Percentiles rank a stretch among this genome's conserved stretches.
Conservation (phyloP, 208 protist genomes). For the Trypanosomatidae sp. region DNA sequence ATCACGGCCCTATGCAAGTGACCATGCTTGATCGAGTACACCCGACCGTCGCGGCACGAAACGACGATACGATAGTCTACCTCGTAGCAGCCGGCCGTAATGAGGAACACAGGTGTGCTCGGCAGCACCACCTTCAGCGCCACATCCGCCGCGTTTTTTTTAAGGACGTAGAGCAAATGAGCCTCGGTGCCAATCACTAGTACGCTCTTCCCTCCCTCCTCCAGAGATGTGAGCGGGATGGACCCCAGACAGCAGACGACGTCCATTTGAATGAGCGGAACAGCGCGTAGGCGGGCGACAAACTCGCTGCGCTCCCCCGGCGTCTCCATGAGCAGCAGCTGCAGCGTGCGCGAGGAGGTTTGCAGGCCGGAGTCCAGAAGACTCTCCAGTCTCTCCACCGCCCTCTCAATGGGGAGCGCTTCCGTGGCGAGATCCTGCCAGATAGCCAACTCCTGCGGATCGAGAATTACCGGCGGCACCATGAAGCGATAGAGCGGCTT, state of each 20-base stretch:
- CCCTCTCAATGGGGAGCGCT: constrained; percentile 36
- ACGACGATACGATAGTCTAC: constrained; percentile 93
- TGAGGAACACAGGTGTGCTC: constrained; percentile 64
- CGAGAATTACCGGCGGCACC: constrained; percentile 61
- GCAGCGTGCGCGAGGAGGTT: constrained; percentile 71
- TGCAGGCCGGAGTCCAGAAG: constrained; percentile 52
- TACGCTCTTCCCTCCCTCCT: constrained; percentile 50
- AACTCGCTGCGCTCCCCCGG: constrained; percentile 48
- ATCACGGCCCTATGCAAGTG: constrained; percentile 76
- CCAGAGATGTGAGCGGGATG: constrained; percentile 63
- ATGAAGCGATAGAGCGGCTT: constrained; percentile 93
- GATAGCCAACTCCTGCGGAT: constrained; percentile 52
- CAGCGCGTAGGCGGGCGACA: constrained; percentile 33
- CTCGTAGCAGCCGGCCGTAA: constrained; percentile 66
- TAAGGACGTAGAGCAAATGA: constrained; percentile 83
- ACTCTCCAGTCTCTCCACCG: constrained; percentile 44
- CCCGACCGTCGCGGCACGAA: constrained; percentile 88
- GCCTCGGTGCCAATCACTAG: constrained; percentile 94
- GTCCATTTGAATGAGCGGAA: constrained; percentile 66
- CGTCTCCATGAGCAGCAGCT: constrained; percentile 69
- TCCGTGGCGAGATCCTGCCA: constrained; percentile 54
- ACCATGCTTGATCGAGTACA: constrained; percentile 94
- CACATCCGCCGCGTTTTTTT: constrained; percentile 46
- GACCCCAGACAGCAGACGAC: constrained; percentile 89
- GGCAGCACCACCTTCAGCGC: constrained; percentile 64